Conservation (phyloP, 2,329 filamentous ascomycete genomes). For the Akanthomyces uredinophilus region DNA sequence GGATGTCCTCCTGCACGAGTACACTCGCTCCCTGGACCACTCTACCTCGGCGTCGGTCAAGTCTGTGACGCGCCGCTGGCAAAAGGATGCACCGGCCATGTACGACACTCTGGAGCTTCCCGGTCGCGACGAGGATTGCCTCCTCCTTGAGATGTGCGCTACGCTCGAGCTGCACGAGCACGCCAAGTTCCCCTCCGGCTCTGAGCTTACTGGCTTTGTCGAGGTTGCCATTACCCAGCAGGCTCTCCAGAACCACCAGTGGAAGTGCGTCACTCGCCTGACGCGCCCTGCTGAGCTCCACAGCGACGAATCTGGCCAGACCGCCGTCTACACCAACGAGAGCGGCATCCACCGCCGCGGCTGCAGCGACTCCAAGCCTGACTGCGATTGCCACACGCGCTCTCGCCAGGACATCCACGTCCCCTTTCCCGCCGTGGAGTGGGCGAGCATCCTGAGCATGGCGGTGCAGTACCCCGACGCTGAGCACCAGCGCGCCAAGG, state of each 20-base stretch:
- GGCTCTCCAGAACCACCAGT: constrained; percentile 49
- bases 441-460: constrained; percentile 54
- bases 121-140: constrained; percentile 45
- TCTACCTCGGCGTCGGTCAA: constrained; percentile 52
- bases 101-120: constrained; percentile 46
- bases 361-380: constrained; percentile 42
- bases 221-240: constrained; percentile 54
- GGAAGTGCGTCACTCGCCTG: constrained; percentile 57
- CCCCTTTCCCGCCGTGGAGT: constrained; percentile 53
- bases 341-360: constrained; percentile 48
- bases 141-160: constrained; percentile 58
- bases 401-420: constrained; percentile 48
- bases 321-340: constrained; percentile 42
- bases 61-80: constrained; percentile 51
- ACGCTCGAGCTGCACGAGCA: constrained; percentile 55
- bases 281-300: constrained; percentile 52
- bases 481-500: constrained; percentile 34
- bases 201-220: constrained; percentile 54
- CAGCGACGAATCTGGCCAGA: constrained; percentile 36
- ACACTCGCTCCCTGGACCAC: constrained; percentile 49
- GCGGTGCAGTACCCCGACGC: constrained; percentile 48
- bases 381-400: constrained; percentile 47
- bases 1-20: constrained; percentile 54
- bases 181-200: constrained; percentile 52
- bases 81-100: constrained; percentile 52